Base-by-base conservation (phyloP, 2,329 filamentous ascomycete genomes). In the Fusarium odoratissimum region DNA sequence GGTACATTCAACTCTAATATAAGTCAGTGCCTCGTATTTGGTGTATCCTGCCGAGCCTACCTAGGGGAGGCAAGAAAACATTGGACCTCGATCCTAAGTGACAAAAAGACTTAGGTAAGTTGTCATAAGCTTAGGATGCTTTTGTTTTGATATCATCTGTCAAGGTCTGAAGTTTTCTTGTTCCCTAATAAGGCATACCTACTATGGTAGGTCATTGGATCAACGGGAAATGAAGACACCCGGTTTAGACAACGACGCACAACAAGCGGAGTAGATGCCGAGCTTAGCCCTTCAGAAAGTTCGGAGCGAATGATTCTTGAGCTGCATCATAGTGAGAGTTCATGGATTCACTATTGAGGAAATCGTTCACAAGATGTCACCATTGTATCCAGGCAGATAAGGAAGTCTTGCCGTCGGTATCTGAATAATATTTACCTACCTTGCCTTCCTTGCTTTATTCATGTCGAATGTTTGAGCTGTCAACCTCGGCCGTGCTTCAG, bases 151-250 rank as follows among this genome's bases (percentile, higher is more conserved):
- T 23, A 49, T 33, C 30, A 23, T 49, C 16, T 33, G 16, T 49
- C 30, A 33, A 33, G 30, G 21, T 19, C 46, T 33, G 8, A 33
- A 19, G 46, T 23, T n/a, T 23, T 49, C 46, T 21, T 31, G 46
- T 49, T 33, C 16, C 46, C 13, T 33, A 31, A 31, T 17, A 23
- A 49, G 30, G n/a, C 46, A 49, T 49, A 23, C 46, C 21, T 31
- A 49, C 30, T 49, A 49, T 33, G 16, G 46, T 19, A 49, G 71
- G 71, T 74, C 71, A 73, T 73, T 69, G 58, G 71, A 68, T 67
- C 67, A 59, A 23, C 33, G 67, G 71, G 71, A 72, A 74, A 73
- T 73, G 71, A 73, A 64, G 67, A 72, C 38, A 64, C 44, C 54
- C 46, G 59, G 25, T 52, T 60, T 33, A 46, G 35, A 45, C 37